phyloP scores from a whole-genome alignment of 2,329 filamentous ascomycete genomes.

The Pestalotiopsis sp. region DNA sequence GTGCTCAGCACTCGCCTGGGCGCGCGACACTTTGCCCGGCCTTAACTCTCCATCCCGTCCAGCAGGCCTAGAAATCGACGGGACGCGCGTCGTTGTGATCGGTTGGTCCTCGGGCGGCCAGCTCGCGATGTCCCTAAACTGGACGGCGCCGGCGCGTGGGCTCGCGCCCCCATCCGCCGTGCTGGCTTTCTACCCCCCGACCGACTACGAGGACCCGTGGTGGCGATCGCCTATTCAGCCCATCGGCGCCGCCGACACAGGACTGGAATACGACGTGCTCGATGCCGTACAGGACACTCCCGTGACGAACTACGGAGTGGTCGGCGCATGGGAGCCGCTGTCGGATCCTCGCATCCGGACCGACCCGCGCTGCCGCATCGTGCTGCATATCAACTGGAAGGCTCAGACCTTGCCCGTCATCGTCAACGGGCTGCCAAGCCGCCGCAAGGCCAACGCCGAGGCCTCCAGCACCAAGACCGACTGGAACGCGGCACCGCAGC shows the following conservation, averaged over 20 bases:
- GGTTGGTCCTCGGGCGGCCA: slow-evolving; percentile 54
- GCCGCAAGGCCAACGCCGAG: slow-evolving; percentile 10
- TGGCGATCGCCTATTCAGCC: slow-evolving; percentile 21
- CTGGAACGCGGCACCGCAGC: slow-evolving; percentile 20
- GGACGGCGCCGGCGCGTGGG: slow-evolving; percentile 31
- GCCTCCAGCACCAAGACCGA: slow-evolving; percentile 2
- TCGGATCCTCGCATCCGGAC: slow-evolving; percentile 16
- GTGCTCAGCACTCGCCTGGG: slow-evolving; percentile 45
- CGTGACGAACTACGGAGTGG: slow-evolving; percentile 21
- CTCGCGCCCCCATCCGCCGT: slow-evolving; percentile 43
- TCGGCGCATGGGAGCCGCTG: slow-evolving; percentile 17
- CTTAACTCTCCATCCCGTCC: slow-evolving; percentile 17
- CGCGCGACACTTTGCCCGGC: slow-evolving; percentile 31
- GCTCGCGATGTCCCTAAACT: slow-evolving; percentile 46
- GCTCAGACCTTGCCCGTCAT: slow-evolving; percentile 29
- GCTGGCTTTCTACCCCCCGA: slow-evolving; percentile 47
- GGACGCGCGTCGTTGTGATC: slow-evolving; percentile 38
- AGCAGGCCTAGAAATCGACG: slow-evolving; percentile 25
- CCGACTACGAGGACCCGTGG: slow-evolving; percentile 22
- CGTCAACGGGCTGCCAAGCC: slow-evolving; percentile 25
- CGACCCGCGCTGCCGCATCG: slow-evolving; percentile 29
- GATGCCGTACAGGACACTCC: slow-evolving; percentile 29
- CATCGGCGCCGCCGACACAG: slow-evolving; percentile 18
- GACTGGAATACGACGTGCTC: slow-evolving; percentile 28
- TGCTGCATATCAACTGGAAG: slow-evolving; percentile 33